Evolutionary conservation across 1,284 basidiomycete genomes (phyloP), one percentile per base, ranked within the genome.

Genomic region (Cystobasidium sp.): DNA sequence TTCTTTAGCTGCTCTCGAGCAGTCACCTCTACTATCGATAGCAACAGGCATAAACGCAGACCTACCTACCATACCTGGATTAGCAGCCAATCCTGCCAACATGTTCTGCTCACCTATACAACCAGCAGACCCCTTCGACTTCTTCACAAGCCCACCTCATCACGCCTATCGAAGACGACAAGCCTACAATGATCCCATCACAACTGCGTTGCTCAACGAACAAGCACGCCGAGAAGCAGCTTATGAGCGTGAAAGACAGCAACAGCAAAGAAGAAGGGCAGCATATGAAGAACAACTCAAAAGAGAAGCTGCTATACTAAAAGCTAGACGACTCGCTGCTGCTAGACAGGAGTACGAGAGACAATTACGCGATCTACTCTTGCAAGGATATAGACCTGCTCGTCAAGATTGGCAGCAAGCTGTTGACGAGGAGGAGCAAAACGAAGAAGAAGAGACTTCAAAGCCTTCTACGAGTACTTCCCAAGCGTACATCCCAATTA

Each of bases 81-180:
- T 53, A 16, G 24, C 52, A 53, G 39, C 24, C 55, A 24, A 12
- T 56, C 55, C 55, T 37, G 39, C 31, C 59, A 49, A 6, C 61
- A 63, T 63, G 61, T 63, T 63, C 61, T 63, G 61, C 61, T 47
- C 61, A 14, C 61, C 61, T 14, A 49, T 63, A 6, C 61, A 63
- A 24, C 61, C 37, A 49, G 61, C 44, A 49, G 61, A 49, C 20
- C 24, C 46, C 43, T 46, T 46, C 44, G 7, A 37, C 39, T 47
- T 46, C 24, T 22, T 12, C 18, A 10, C 14, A 41, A 46, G 46
- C 20, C 47, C 43, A 9, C 61, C 61, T 22, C 16, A 37, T 24
- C 44, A 41, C 8, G 31, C 43, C 9, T 49, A 24, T 41, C 24
- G 61, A 14, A 37, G 47, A 37, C 44, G 61, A 44, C 44, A 46